A percentile compares a stretch with the other conserved stretches of the same genome.
phyloP scores from a whole-genome alignment of 2,329 filamentous ascomycete species.

The Chaetomium globosum region DNA sequence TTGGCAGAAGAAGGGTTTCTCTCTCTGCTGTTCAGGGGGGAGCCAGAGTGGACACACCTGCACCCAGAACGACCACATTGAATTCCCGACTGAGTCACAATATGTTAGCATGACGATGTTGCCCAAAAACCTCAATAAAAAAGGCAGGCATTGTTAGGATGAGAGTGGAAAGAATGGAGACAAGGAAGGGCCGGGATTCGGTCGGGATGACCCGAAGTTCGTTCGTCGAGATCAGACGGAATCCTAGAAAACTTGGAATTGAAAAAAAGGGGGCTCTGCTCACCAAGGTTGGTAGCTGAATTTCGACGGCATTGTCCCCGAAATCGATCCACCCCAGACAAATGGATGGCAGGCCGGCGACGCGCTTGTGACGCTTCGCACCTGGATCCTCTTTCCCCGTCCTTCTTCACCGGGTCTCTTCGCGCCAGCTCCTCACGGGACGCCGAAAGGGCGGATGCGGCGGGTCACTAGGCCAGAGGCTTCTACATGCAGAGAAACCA shows the following conservation, averaged over 20 bases:
- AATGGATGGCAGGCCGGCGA: conserved; percentile 25
- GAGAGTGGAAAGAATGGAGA: not conserved
- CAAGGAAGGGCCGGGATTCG: not conserved
- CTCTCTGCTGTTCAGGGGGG: conserved; percentile 7
- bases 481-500: conserved; percentile 35
- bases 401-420: conserved; percentile 11
- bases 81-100: conserved; percentile 66
- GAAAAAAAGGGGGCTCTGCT: conserved; percentile 22
- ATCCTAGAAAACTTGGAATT: not conserved
- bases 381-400: conserved; percentile 11
- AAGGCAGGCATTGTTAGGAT: not conserved
- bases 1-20: conserved; percentile 28
- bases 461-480: conserved; percentile 28
- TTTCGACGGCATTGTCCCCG: conserved; percentile 36
- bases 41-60: conserved; percentile 55
- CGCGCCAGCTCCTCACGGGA: conserved; percentile 34
- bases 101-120: conserved; percentile 29
- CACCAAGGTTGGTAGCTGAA: conserved; percentile 37
- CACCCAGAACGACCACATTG: conserved; percentile 79
- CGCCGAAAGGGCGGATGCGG: conserved; percentile 35
- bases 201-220: not conserved
- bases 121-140: not conserved
- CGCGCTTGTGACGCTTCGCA: conserved; percentile 8
- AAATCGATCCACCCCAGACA: conserved; percentile 19
- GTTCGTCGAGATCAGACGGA: conserved; percentile 1